Evolutionary conservation across 257 asterid species (phyloP), one percentile per base, ranked within the genome.

Genomic region (Thymus mandschuricus): DNA sequence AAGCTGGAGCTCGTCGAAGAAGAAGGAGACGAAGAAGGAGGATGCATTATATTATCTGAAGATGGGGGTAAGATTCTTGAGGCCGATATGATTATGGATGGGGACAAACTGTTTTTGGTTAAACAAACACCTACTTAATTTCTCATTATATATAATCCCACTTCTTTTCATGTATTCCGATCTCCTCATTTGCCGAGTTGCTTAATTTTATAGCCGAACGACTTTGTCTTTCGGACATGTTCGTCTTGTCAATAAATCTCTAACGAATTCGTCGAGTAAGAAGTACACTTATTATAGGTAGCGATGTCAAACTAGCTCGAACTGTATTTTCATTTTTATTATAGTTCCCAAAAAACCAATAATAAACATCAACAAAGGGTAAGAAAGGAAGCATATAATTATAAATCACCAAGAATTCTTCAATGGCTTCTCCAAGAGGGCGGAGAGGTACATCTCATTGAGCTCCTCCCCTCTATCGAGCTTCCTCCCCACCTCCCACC

Each of bases 51-150:
- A 12, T 74, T 90, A 68, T 76, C 98, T 11, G 97, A 92, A 81
- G 98, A 92, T 71, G 98, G 86, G 35, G 98, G 96, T n/a, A 85
- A 72, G 81, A 83, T 92, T 74, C 13, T 83, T 15, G 96, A 90
- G 54, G 83, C 73, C 15, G 86, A 87, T 77, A 82, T 90, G 89
- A 86, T 92, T 35, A 48, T 15, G 35, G 93, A 92, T 75, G 96
- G 86, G 5, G 91, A 88, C 64, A 87, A 84, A 33, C 70, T 92
- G 87, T 87, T 79, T 59, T 60, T 87, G 57, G 79, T 86, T 59
- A 78, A 63, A 68, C 86, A 87, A 73, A 81, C 73, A 3, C 62
- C 35, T 44, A 10, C 8, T 7, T 44, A 44, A 44, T 38, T 38
- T 38, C 41, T 38, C 41, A 4, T 38, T 38, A 66, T 58, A 74